Percentiles rank a stretch among this genome's conserved stretches.
Evolutionary conservation across 805 yeast genomes (phyloP).

Genomic region (Candida tibetensis): DNA sequence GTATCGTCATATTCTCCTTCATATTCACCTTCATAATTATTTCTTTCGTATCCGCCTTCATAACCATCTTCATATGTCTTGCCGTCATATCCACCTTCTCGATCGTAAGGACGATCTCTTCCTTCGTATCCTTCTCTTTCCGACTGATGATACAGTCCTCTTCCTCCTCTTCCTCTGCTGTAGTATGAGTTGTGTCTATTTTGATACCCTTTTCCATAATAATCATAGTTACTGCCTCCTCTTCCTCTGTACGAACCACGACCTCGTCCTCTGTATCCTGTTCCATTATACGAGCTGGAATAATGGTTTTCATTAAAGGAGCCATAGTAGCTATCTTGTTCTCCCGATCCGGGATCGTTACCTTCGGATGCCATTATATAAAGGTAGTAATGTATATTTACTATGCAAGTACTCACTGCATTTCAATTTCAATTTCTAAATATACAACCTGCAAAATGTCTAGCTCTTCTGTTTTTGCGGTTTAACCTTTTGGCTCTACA

Average conservation of each 20-base stretch:
- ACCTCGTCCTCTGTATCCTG: conserved; percentile 17
- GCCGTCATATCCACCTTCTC: background rate
- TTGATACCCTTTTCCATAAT: conserved; percentile 11
- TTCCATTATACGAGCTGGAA: conserved; percentile 1
- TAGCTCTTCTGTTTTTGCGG: too few relatives aligned
- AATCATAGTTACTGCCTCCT: conserved; percentile 8
- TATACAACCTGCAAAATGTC: too few relatives aligned
- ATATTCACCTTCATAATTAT: background rate
- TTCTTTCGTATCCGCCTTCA: conserved; percentile 3
- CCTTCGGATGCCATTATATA: conserved; percentile 1
- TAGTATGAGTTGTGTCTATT: conserved; percentile 5
- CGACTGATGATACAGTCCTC: background rate
- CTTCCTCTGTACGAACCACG: conserved; percentile 10
- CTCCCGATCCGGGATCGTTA: background rate
- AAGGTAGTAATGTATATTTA: too few relatives aligned
- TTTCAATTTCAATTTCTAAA: too few relatives aligned
- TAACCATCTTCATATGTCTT: background rate
- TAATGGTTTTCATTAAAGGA: conserved; percentile 1
- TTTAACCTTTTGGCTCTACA: too few relatives aligned
- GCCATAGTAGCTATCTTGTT: conserved; percentile 10
- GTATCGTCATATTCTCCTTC: background rate
- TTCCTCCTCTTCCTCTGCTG: background rate
- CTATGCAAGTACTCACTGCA: too few relatives aligned
- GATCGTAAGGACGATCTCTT: background rate
- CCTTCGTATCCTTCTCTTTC: too few relatives aligned